phyloP scores from a whole-genome alignment of 345 rosid genomes.

The Lumnitzera racemosa region DNA sequence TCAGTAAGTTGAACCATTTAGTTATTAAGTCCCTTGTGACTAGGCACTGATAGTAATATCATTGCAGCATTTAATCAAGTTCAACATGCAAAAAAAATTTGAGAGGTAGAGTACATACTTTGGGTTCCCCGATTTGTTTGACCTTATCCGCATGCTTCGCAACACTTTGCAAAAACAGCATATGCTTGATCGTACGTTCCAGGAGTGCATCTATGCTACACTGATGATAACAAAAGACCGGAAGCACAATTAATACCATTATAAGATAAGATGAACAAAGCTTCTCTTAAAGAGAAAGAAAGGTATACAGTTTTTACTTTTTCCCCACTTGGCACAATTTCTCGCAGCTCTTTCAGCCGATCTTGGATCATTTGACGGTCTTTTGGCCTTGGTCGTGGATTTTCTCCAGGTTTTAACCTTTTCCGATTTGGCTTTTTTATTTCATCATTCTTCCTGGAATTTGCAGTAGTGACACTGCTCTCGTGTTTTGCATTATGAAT shows the following conservation, averaged over 20 bases:
- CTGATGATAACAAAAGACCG: conserved; percentile 38
- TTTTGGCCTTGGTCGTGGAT: conserved; percentile 91
- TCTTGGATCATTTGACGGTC: conserved; percentile 99
- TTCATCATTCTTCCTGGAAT: conserved; percentile 58
- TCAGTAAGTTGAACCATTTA: too few relatives aligned
- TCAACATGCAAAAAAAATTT: neutral
- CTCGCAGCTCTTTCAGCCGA: conserved; percentile 94
- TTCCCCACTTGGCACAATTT: conserved; percentile 86
- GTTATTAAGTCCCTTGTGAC: too few relatives aligned
- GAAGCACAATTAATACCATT: conserved; percentile 5
- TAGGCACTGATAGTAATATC: too few relatives aligned
- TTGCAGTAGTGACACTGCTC: conserved; percentile 38
- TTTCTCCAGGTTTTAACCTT: conserved; percentile 87
- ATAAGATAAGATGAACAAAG: conserved; percentile 1
- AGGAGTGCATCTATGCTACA: conserved; percentile 96
- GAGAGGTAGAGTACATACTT: conserved; percentile 33
- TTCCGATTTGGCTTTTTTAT: conserved; percentile 59
- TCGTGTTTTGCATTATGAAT: conserved; percentile 43
- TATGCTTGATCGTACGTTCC: conserved; percentile 91
- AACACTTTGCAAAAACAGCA: conserved; percentile 98
- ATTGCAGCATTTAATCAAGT: too few relatives aligned
- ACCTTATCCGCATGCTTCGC: conserved; percentile 86
- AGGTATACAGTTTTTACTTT: conserved; percentile 42
- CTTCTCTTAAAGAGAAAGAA: conserved; percentile 1
- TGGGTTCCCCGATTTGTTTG: conserved; percentile 66